phyloP scores from a whole-genome alignment of 495 filamentous ascomycete genomes.

The Lindgomyces ingoldianus region DNA sequence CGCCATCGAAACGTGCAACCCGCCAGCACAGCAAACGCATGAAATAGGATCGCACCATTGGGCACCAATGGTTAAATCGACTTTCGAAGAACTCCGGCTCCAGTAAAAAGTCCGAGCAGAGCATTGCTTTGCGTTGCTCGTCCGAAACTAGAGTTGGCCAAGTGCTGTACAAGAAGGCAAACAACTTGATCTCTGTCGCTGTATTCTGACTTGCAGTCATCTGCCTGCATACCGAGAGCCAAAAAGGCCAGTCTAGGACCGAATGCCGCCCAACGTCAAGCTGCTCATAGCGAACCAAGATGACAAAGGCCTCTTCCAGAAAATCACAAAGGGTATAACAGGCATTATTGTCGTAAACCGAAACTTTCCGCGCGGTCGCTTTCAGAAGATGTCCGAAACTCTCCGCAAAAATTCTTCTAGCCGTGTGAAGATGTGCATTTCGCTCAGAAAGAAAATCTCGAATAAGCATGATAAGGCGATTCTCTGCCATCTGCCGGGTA shows the following conservation, averaged over 20 bases:
- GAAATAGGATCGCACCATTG: conserved; percentile 95
- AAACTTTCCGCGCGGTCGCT: conserved; percentile 71
- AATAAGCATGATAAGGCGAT: conserved; percentile 82
- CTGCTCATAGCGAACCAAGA: conserved; percentile 60
- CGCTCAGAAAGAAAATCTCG: conserved; percentile 79
- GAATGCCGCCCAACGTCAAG: conserved; percentile 47
- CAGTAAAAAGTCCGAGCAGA: conserved; percentile 83
- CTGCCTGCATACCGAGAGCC: conserved; percentile 78
- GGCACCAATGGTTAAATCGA: conserved; percentile 96
- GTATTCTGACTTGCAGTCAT: conserved; percentile 90
- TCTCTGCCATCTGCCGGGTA: conserved; percentile 84
- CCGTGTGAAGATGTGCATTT: conserved; percentile 50
- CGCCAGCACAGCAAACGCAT: conserved; percentile 95
- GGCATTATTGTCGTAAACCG: conserved; percentile 80
- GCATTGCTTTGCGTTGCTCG: conserved; percentile 64
- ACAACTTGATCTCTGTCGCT: conserved; percentile 86
- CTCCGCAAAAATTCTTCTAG: conserved; percentile 74
- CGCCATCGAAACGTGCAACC: conserved; percentile 74
- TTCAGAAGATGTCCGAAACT: conserved; percentile 74
- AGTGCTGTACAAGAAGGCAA: conserved; percentile 78
- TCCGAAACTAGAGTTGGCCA: conserved; percentile 75
- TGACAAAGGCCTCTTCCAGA: conserved; percentile 72
- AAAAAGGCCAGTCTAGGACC: conserved; percentile 80
- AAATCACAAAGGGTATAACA: conserved; percentile 94
- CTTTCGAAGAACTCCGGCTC: conserved; percentile 74